Evolutionary conservation across 2,329 filamentous ascomycete genomes (phyloP).

Genomic region (Monilinia aucupariae): DNA sequence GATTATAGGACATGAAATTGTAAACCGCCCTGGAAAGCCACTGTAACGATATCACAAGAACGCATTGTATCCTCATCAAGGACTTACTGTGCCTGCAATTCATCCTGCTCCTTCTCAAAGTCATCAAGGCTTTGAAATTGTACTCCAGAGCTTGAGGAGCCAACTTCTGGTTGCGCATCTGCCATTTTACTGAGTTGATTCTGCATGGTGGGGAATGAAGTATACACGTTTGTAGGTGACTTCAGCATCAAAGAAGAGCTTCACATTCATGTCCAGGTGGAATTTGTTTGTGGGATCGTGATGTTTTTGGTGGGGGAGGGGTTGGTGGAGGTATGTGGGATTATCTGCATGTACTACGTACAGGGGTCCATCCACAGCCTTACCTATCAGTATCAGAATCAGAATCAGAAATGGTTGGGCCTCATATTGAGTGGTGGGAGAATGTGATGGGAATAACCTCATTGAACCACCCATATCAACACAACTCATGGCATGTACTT

Average conservation of each 20-base stretch:
- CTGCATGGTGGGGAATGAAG: not conserved
- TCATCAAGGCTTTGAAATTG: constrained; percentile 2
- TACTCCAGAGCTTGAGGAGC: not conserved
- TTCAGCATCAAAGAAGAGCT: not conserved
- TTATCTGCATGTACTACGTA: not conserved
- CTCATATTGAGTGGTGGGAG: not conserved
- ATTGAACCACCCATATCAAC: too few relatives aligned
- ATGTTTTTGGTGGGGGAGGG: not conserved
- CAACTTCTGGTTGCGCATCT: not conserved
- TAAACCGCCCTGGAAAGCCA: not conserved
- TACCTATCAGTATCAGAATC: too few relatives aligned
- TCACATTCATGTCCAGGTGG: not conserved
- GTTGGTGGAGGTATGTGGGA: not conserved
- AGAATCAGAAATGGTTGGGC: too few relatives aligned
- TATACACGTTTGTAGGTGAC: not conserved
- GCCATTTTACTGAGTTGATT: not conserved
- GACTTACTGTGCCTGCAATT: constrained; percentile 9
- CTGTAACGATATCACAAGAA: too few relatives aligned
- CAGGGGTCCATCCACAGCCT: not conserved
- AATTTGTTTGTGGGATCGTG: not conserved
- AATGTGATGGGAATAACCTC: not conserved
- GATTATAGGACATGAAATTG: too few relatives aligned
- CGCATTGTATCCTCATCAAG: not conserved
- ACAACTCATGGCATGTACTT: too few relatives aligned
- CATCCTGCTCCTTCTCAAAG: constrained; percentile 8